Base-by-base conservation (phyloP, 345 rosid genomes). In the Adansonia digitata region DNA sequence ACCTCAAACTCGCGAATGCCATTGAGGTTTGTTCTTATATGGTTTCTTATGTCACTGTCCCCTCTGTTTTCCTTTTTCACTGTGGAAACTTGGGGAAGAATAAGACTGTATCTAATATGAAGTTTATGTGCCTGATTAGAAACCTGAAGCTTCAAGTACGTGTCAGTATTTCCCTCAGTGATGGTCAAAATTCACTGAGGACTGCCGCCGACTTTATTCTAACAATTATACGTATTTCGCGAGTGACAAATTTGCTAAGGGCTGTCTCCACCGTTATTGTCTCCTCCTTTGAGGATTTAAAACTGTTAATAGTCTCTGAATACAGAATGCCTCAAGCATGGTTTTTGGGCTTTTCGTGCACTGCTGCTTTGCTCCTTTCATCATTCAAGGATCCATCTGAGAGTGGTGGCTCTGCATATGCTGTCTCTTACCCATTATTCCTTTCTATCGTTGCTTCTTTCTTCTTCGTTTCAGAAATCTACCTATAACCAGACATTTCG, bases 1-100 rank as follows among this genome's bases (percentile, higher is more conserved):
- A 87, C 75, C 85, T 87, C 72, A 93, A 90, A 79, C 82, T 96
- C 78, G 90, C 86, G 0, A 82, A 35, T 69, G 94, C 92, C 4
- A 84, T 89, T 66, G 98, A 90, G 98, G 98, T 91, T 75, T 80
- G 78, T 27, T 63, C n/a, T 52, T 65, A 2, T 48, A 22, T 48
- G 40, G 29, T 29, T 68, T 67, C 56, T 68, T 40, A 68, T 68
- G 57, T 6, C 20, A 51, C 10, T 31, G 34, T 31, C 34, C 34
- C 34, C 34, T 31, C 2, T 3, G 1, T 31, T 31, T 31, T 31
- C 34, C 34, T 31, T 3, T 31, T 31, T 31, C 34, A 31, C 3
- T 29, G 5, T 49, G 73, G 73, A 31, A 17, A 67, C 6, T 5
- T 48, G 26, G 42, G 6, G 26, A 9, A 69, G 35, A 29, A 27